Base-by-base conservation (phyloP, 192 early-diverging fungal genomes). In the Coemansia sp. region DNA sequence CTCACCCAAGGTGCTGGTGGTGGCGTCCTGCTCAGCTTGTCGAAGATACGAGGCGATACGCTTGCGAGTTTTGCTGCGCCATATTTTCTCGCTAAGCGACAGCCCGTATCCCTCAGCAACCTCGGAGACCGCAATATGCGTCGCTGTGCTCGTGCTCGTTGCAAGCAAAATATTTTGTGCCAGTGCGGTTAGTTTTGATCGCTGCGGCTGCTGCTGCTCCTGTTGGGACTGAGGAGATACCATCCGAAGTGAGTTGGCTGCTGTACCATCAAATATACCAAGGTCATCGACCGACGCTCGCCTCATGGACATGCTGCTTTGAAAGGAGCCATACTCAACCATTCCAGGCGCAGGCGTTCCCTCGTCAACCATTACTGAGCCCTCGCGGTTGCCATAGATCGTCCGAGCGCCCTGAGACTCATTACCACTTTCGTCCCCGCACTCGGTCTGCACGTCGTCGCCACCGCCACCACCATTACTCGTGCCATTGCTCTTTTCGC, bases 381-480 rank as follows among this genome's bases (percentile, higher is more conserved):
- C 70, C 33, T 74, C 78, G 8, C 68, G 74, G 35, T 70, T 43
- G 30, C 74, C 74, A 38, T 62, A 70, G 39, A 10, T 52, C 13
- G 64, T 70, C 8, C 70, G 69, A 11, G 63, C 65, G 40, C 78
- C 64, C 61, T 68, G 73, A 32, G 80, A 77, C 30, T 88, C 73
- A 35, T 88, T 87, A 3, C 85, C 87, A 60, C 85, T 82, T 50
- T 88, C 87, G 2, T 80, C 85, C 10, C 88, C 86, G 66, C 82
- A 69, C 63, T 90, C 86, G 1, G 80, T 84, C 5, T 74, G 87
- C 14, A 74, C 88, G 23, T 89, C 90, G 2, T 88, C 89, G 38
- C 81, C 86, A 2, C 78, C 82, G 13, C 68, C 75, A 11, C 50
- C 50, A 13, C 55, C 55, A 35, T 58, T 58, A 7, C 55, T 58